A percentile compares a stretch with the other conserved stretches of the same genome.
These are phyloP conservation scores for Pseudopyricularia javanii DNA, from an alignment of 2,329 filamentous ascomycete species.

Conservation along the genomic window DNA sequence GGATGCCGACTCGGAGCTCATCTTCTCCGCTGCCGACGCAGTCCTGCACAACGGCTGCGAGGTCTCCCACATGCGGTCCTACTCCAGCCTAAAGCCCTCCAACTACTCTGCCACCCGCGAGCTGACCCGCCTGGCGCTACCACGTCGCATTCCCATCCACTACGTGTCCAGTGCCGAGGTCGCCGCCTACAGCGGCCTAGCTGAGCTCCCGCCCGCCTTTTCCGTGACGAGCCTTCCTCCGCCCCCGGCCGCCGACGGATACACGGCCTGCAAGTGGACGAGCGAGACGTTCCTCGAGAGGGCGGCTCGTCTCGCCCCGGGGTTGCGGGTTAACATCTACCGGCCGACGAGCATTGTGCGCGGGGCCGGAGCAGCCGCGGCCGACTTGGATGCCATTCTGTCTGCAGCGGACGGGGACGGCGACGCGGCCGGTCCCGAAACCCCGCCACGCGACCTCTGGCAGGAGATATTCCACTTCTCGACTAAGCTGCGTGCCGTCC, in stretches of 20 bases:
- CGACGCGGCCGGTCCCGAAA: no score
- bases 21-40: constrained; percentile 6
- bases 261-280: constrained; percentile 24
- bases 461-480: not conserved
- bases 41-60: constrained; percentile 37
- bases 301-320: not conserved
- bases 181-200: not conserved
- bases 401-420: no score
- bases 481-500: not conserved
- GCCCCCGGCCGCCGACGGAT: constrained; percentile 14
- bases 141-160: not conserved
- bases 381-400: not conserved
- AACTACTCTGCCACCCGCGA: constrained; percentile 24
- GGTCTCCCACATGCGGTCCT: constrained; percentile 22
- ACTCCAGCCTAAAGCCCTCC: constrained; percentile 16
- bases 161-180: not conserved
- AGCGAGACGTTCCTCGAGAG: constrained; percentile 22
- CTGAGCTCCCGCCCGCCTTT: not conserved
- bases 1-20: not conserved
- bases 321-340: not conserved
- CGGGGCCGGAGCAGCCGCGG: no score
- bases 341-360: not conserved
- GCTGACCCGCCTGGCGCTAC: constrained; percentile 16
- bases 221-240: constrained; percentile 1
- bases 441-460: not conserved